phyloP scores from a whole-genome alignment of 2,329 filamentous ascomycete species.

The Grosmannia serpens region DNA sequence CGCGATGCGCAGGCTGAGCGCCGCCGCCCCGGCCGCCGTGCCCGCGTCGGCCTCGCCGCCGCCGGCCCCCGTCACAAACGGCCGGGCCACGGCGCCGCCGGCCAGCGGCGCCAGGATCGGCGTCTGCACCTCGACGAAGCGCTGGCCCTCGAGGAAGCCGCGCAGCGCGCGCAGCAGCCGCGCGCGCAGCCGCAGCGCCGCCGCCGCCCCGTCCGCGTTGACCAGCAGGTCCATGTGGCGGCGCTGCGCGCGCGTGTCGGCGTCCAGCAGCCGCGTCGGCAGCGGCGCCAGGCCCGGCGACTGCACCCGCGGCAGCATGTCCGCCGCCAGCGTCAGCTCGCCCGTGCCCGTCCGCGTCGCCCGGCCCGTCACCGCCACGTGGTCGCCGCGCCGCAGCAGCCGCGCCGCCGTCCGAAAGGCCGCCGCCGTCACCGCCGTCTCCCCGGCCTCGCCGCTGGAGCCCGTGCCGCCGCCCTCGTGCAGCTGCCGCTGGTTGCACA shows the following conservation, averaged over 20 bases:
- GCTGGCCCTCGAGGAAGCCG: conserved; percentile 56
- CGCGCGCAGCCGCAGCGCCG: conserved; percentile 57
- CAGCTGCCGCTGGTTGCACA: conserved; percentile 54
- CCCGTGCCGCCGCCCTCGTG: not conserved
- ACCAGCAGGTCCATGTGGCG: conserved; percentile 83
- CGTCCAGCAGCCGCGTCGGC: conserved; percentile 57
- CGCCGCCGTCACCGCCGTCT: conserved; percentile 21
- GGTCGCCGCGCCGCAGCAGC: conserved; percentile 68
- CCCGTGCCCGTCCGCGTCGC: conserved; percentile 61
- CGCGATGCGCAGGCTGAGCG: conserved; percentile 70
- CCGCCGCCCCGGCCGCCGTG: not conserved
- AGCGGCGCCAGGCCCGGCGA: conserved; percentile 71
- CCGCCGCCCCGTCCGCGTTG: conserved; percentile 50
- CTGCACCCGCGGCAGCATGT: conserved; percentile 56
- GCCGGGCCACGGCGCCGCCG: conserved; percentile 77
- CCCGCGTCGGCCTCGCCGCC: conserved; percentile 26
- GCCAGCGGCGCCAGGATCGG: conserved; percentile 75
- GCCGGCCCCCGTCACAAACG: conserved; percentile 62
- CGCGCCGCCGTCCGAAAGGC: conserved; percentile 51
- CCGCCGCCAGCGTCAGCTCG: conserved; percentile 62
- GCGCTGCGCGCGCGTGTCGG: conserved; percentile 60
- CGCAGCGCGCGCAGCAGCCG: conserved; percentile 64
- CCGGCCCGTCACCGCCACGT: conserved; percentile 61
- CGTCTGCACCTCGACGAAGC: conserved; percentile 82
- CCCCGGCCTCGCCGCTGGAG: conserved; percentile 11